Base-by-base conservation (phyloP, 257 asterid species). In the Fraxinus anomala region DNA sequence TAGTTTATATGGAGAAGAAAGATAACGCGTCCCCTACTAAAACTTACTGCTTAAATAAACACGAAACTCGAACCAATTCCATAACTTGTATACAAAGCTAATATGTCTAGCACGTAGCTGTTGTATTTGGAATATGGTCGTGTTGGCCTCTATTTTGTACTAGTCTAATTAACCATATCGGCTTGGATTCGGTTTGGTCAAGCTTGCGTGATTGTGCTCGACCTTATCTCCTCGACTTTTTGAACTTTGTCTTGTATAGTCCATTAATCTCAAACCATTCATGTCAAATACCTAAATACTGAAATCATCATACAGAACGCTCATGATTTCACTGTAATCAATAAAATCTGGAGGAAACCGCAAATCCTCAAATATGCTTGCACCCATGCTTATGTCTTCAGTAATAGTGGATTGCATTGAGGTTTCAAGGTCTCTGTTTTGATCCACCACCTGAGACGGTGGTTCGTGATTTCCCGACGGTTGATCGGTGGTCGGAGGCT, bases 271-370 rank as follows among this genome's bases (percentile, higher is more conserved):
- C 51, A 42, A 42, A 2, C 51, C 16, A 51, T 51, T 16, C 61
- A 54, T 19, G 5, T 16, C 1, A 54, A 16, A 42, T 42, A 1
- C 49, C 49, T 42, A 72, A 61, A 82, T 86, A 77, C 78, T 82
- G 71, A 87, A 87, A 47, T 87, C 92, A 76, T 89, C 92, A 0
- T 56, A 91, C 97, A 96, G 92, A 17, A 90, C 79, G 10, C 77
- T 88, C 91, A 91, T 80, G 44, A 76, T 79, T 61, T 80, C 85
- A 11, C 79, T 76, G 84, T 39, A 85, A 68, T 79, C 80, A 59
- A 83, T 28, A 85, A 49, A 11, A 84, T 21, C 4, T 1, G 68
- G 68, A 5, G 68, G 30, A 23, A 59, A 59, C 31, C 76, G 87
- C 80, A 82, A 79, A 28, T 87, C 91, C 16, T 86, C 88, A 1